Conservation (phyloP, 139 green algal species). For the Pycnococcus provasolii region DNA sequence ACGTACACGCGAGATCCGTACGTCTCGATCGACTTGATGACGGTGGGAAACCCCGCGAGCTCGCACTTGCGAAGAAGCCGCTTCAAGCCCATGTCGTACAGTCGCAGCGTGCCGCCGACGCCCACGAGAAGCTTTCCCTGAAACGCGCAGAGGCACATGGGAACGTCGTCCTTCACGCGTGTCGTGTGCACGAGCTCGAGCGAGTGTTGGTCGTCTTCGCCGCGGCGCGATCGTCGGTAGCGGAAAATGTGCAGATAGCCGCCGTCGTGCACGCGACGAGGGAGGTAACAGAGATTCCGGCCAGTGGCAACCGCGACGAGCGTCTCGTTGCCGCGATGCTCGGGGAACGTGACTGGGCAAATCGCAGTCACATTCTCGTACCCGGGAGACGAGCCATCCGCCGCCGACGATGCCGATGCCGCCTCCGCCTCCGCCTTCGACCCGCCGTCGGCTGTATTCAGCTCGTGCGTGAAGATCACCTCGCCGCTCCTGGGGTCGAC, state of each 20-base stretch:
- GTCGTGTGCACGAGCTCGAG: constrained; percentile 89
- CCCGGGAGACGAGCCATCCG: not conserved
- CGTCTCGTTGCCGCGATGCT: not conserved
- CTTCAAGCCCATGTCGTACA: constrained; percentile 94
- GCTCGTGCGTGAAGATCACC: constrained; percentile 54
- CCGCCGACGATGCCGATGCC: constrained; percentile 51
- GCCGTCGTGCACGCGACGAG: constrained; percentile 56
- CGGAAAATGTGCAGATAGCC: constrained; percentile 68
- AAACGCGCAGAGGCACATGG: constrained; percentile 67
- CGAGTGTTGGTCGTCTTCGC: constrained; percentile 40
- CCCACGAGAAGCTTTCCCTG: constrained; percentile 79
- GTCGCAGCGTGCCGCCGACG: constrained; percentile 62
- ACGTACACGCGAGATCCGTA: constrained; percentile 73
- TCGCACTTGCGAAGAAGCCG: constrained; percentile 96
- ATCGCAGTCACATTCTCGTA: not conserved
- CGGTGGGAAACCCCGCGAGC: constrained; percentile 66
- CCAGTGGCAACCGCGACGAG: constrained; percentile 74
- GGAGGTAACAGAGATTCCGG: constrained; percentile 61
- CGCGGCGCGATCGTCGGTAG: not conserved
- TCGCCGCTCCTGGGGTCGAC: constrained; percentile 46
- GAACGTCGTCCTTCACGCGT: constrained; percentile 53
- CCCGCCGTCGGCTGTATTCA: constrained; percentile 75
- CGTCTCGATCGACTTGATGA: constrained; percentile 51
- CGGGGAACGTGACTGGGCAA: not conserved
- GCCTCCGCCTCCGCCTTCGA: constrained; percentile 43